These are phyloP conservation scores for Alternaria triticimaculans DNA, from an alignment of 2,329 filamentous ascomycete species.

Conservation along the genomic window DNA sequence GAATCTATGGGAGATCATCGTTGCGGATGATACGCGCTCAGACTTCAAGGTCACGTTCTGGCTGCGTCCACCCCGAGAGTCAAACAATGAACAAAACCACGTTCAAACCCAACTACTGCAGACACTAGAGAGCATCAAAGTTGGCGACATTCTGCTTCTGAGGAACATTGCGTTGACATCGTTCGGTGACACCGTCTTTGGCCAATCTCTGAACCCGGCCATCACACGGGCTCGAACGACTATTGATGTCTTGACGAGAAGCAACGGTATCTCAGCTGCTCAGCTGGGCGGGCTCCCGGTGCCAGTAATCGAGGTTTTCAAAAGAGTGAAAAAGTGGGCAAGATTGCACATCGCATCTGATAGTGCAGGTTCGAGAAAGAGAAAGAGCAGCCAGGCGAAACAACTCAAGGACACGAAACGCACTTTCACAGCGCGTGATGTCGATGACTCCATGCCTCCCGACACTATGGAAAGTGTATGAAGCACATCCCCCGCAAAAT, in stretches of 20 bases:
- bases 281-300: constrained; percentile 47
- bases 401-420: constrained; percentile 18
- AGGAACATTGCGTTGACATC: constrained; percentile 79
- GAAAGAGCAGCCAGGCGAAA: constrained; percentile 19
- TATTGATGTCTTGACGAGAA: constrained; percentile 69
- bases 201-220: constrained; percentile 76
- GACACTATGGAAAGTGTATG: constrained; percentile 39
- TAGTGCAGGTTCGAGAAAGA: constrained; percentile 21
- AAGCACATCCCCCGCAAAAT: background rate
- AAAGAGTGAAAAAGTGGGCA: constrained; percentile 76
- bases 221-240: constrained; percentile 71
- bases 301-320: constrained; percentile 68
- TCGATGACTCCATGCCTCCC: constrained; percentile 37
- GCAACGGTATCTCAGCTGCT: constrained; percentile 59
- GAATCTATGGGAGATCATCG: constrained; percentile 49
- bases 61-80: constrained; percentile 59
- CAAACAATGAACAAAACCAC: constrained; percentile 19
- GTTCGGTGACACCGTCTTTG: constrained; percentile 80
- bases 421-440: constrained; percentile 2
- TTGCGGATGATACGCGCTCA: constrained; percentile 84
- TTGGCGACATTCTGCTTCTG: constrained; percentile 79
- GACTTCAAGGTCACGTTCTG: constrained; percentile 87
- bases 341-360: constrained; percentile 67
- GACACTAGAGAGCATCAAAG: constrained; percentile 59
- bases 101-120: constrained; percentile 47